Evolutionary conservation across 345 rosid genomes (phyloP).

Genomic region (Toxicodendron radicans): DNA sequence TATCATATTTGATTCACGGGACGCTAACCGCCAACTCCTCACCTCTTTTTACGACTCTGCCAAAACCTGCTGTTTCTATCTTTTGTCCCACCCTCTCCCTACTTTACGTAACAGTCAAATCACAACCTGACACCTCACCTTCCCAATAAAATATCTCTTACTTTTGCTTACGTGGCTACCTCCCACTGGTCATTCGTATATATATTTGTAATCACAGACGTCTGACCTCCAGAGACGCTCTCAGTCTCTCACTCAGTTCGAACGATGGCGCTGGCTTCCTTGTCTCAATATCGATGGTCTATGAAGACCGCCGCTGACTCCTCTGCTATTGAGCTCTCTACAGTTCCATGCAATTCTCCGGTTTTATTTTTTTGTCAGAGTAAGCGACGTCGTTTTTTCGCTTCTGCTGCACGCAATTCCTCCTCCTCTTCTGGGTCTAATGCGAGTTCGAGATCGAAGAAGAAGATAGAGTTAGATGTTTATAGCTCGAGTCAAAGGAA

Average conservation of each 20-base stretch:
- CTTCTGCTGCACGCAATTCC: slow-evolving; percentile 8
- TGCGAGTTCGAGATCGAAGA: neutral
- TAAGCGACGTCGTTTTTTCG: slow-evolving; percentile 17
- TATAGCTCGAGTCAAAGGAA: neutral
- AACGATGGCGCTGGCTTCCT: slow-evolving; percentile 24
- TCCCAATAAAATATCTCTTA: neutral
- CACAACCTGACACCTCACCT: neutral
- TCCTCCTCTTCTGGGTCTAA: neutral
- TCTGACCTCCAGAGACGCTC: neutral
- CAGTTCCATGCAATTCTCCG: slow-evolving; percentile 3
- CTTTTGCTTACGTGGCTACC: neutral
- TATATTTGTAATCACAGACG: neutral
- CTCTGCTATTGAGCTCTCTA: slow-evolving; percentile 13
- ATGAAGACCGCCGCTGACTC: slow-evolving; percentile 1
- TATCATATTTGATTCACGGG: no score
- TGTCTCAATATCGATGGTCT: slow-evolving; percentile 12
- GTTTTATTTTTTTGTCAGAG: neutral
- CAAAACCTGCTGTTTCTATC: neutral
- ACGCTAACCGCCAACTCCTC: neutral
- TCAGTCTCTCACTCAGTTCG: neutral
- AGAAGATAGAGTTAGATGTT: neutral
- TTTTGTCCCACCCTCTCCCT: neutral
- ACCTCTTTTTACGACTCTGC: neutral
- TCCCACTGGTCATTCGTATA: neutral
- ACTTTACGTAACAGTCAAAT: neutral